Evolutionary conservation across 495 filamentous ascomycete genomes (phyloP), one percentile per base, ranked within the genome.

Genomic region (Evernia prunastri): DNA sequence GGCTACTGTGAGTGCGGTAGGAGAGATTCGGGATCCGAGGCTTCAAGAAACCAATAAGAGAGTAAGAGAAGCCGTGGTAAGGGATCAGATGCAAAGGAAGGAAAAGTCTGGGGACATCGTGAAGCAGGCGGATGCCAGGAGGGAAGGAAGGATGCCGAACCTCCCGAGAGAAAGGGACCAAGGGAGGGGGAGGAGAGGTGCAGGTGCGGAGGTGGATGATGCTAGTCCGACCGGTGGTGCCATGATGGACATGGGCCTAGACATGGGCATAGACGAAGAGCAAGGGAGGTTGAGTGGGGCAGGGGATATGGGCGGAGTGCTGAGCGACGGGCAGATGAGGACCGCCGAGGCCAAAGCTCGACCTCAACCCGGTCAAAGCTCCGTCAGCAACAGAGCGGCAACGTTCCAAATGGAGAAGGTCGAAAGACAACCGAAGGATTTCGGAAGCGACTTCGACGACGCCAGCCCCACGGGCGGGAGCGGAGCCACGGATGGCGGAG

Each of bases 191-290:
- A 60, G 45, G 10, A 64, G 61, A 25, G 57, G 43, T 18, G 53
- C 47, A 18, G 31, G 36, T 33, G 49, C 13, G 39, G 45, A 12
- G 39, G 40, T 35, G 37, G 67, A 69, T 58, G 65, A 69, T 25
- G 66, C 63, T 25, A 71, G 69, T 57, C 69, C 67, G 20, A 71
- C 65, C 15, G 67, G 69, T 11, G 69, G 66, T 23, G 67, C 57
- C n/a, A 66, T 65, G 63, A 35, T 63, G 37, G 63, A 66, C 31
- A 63, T 63, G 11, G 63, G 53, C 13, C 18, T 45, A 15, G 63
- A 66, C 31, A 63, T 63, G 11, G 63, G 53, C 13, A 25, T 45
- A 15, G 56, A 63, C 15, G 36, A n/a, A 15, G 57, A 56, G 29
- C 57, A 65, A 9, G 25, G 11, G 3, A 20, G 49, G 18, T 42